These are phyloP conservation scores for baker's yeast (Saccharomyces cerevisiae) DNA, from an alignment of 805 yeast genomes.

Conservation along the genomic window DNA sequence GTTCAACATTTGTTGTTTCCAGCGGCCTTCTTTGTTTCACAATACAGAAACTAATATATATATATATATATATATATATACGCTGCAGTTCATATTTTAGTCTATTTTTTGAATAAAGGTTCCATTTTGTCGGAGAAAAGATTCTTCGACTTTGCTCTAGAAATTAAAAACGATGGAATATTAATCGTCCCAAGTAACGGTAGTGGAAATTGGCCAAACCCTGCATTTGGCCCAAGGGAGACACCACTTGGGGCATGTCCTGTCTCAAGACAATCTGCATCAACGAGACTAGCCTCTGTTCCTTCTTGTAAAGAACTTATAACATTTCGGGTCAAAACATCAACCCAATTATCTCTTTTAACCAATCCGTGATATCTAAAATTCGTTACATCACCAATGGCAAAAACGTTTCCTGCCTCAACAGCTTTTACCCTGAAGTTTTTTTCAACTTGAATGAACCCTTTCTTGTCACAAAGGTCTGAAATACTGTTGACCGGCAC, in stretches of 20 bases:
- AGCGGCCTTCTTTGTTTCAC: slow-evolving; percentile 28
- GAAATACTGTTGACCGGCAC: slow-evolving; percentile 14
- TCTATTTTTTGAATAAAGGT: background rate
- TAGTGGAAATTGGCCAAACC: slow-evolving; percentile 2
- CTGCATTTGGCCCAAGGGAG: slow-evolving; percentile 3
- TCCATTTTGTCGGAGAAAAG: slow-evolving; percentile 2
- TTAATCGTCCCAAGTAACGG: slow-evolving; percentile 1
- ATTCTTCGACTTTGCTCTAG: background rate
- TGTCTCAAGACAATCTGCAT: background rate
- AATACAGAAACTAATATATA: too few species aligned
- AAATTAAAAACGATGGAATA: slow-evolving; percentile 1
- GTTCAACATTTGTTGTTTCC: slow-evolving; percentile 28
- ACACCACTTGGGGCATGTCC: background rate
- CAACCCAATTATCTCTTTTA: slow-evolving; percentile 5
- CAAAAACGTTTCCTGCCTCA: slow-evolving; percentile 22
- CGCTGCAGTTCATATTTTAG: background rate
- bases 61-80: too few species aligned
- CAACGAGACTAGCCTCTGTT: background rate
- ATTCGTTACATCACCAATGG: slow-evolving; percentile 30
- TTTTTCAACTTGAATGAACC: slow-evolving; percentile 15
- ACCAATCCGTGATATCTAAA: slow-evolving; percentile 19
- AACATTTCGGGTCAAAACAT: slow-evolving; percentile 2
- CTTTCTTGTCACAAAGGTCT: slow-evolving; percentile 7
- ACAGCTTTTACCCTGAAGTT: slow-evolving; percentile 17
- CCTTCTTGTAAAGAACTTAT: background rate